These are phyloP conservation scores for Neospermospora avenae DNA, from an alignment of 2,329 filamentous ascomycete species.

Conservation along the genomic window DNA sequence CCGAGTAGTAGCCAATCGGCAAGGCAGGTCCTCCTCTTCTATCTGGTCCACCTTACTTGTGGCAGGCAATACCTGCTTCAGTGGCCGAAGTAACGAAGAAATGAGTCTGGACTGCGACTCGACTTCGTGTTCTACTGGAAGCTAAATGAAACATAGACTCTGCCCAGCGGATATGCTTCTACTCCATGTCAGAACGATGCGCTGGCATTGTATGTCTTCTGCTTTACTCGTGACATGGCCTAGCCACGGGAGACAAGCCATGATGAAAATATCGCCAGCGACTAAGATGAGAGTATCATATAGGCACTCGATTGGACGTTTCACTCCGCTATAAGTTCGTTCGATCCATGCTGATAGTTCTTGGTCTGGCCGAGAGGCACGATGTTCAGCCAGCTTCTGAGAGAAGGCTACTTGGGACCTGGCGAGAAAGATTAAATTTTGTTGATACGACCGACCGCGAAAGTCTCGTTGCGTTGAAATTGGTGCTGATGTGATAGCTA, in stretches of 20 bases:
- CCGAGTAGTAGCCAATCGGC: no score
- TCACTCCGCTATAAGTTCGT: slow-evolving; percentile 31
- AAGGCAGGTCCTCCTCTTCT: neutral
- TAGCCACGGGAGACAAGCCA: slow-evolving; percentile 21
- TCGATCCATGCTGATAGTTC: slow-evolving; percentile 27
- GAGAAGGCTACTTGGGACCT: slow-evolving; percentile 31
- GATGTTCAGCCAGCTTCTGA: neutral
- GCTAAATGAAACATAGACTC: neutral
- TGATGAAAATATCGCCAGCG: slow-evolving; percentile 25
- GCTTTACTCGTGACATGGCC: slow-evolving; percentile 9
- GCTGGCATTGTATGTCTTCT: neutral
- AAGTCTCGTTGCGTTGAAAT: neutral
- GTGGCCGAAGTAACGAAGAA: neutral
- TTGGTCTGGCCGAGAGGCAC: neutral
- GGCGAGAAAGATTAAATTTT: slow-evolving; percentile 26
- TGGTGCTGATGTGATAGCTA: slow-evolving; percentile 30
- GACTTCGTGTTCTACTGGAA: neutral
- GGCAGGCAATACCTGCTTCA: no score
- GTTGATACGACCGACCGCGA: slow-evolving; percentile 8
- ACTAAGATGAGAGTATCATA: slow-evolving; percentile 26
- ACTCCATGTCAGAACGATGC: slow-evolving; percentile 21
- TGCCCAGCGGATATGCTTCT: slow-evolving; percentile 2
- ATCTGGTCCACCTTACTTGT: neutral
- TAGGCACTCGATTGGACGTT: slow-evolving; percentile 5
- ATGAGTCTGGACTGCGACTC: neutral